These are phyloP conservation scores for Salix dunnii DNA, from an alignment of 345 rosid species.

Conservation along the genomic window DNA sequence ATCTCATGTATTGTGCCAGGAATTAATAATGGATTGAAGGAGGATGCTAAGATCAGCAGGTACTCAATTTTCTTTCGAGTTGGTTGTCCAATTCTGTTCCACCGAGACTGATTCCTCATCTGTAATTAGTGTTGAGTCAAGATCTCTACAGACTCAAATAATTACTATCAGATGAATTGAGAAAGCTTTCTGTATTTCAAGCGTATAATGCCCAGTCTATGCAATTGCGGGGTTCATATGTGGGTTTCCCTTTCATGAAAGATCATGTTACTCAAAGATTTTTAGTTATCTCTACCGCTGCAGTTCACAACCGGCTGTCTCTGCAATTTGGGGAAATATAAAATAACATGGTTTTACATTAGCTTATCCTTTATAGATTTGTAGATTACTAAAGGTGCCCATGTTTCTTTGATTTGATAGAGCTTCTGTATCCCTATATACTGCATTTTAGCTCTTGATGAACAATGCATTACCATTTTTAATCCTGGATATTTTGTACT, in stretches of 20 bases:
- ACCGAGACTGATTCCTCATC: neutral
- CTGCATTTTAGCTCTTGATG: neutral
- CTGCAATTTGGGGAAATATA: neutral
- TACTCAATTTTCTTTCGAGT: neutral
- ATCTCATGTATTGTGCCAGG: neutral
- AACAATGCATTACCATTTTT: neutral
- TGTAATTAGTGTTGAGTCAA: neutral
- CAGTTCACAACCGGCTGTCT: neutral
- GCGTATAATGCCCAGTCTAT: neutral
- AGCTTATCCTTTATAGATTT: neutral
- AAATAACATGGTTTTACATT: neutral
- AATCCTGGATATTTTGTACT: neutral
- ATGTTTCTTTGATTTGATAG: neutral
- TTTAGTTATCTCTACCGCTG: neutral
- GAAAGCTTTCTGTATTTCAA: neutral
- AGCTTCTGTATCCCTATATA: neutral
- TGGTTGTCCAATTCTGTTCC: neutral
- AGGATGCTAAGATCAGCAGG: neutral
- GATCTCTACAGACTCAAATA: neutral
- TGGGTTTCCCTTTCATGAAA: neutral
- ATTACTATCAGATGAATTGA: neutral
- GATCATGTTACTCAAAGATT: neutral
- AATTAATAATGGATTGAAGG: neutral
- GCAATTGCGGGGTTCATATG: neutral
- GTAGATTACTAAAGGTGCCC: neutral